Base-by-base conservation (phyloP, 345 rosid genomes). In the Eucalyptus cloeziana region DNA sequence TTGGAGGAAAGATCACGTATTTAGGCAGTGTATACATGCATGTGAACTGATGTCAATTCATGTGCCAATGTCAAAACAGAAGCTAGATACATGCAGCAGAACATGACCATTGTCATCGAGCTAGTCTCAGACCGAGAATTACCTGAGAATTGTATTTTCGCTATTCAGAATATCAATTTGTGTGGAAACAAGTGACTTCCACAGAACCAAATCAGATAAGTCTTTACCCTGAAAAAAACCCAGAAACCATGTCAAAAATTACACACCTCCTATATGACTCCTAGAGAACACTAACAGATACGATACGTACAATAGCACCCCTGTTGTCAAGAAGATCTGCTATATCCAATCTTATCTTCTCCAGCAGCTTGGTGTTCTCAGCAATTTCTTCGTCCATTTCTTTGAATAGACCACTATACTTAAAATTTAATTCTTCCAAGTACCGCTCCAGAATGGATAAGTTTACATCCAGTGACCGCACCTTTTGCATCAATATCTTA, bases 401-500 rank as follows among this genome's bases (percentile, higher is more conserved):
- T 88, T 91, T 92, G 86, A 93, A 92, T 58, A 93, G 91, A 87
- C 87, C 91, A 7, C 93, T 91, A 45, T 94, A 94, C 90, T 92
- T 94, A 52, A 88, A 89, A 86, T 90, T 94, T 87, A 94, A 80
- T 86, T 94, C 94, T 88, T 92, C 94, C 89, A 94, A 83, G 87
- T 94, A 94, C 85, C 92, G 91, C 89, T 94, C 95, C 91, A 94
- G 86, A 52, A 94, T 91, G 33, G 94, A 94, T 87, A 94, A 91
- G 88, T 90, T 94, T 40, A 92, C 67, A 88, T 94, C 95, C 87
- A 94, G 89, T 5, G 94, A 91, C 47, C 89, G 92, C 37, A 94
- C 96, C 88, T 94, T 94, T 51, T 94, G 95, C 95, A 93, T 92
- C 86, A 94, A 87, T 90, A 94, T 92, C 90, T 94, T 94, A 31